phyloP scores from a whole-genome alignment of 2,329 filamentous ascomycete species.

The Geosmithia morbida region DNA sequence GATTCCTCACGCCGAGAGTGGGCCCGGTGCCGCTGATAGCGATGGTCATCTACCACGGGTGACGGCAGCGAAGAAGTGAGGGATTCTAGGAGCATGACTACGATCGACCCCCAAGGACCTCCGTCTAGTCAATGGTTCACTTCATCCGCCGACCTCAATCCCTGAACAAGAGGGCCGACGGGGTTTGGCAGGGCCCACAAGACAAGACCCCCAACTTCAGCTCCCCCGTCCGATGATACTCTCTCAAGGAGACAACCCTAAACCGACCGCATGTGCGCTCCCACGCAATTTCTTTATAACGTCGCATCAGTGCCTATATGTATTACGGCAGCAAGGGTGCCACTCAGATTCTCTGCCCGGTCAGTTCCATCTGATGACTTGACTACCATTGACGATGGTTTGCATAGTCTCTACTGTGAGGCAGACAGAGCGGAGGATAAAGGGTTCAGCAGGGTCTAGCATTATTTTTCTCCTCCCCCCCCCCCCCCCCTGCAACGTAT shows the following conservation, averaged over 20 bases:
- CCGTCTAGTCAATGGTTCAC: neutral
- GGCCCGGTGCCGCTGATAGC: neutral
- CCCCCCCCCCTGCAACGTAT: neutral
- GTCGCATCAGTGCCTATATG: neutral
- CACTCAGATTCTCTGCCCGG: neutral
- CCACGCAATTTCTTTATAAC: neutral
- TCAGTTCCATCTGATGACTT: neutral
- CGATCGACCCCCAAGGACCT: neutral
- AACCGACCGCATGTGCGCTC: no score
- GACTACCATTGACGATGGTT: neutral
- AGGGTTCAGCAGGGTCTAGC: no score
- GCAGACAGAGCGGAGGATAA: no score
- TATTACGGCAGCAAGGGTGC: neutral
- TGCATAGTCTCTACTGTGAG: no score
- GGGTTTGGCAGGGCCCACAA: neutral
- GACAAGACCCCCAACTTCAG: neutral
- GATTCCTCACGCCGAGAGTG: neutral
- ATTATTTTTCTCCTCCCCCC: no score
- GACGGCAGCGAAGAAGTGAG: neutral
- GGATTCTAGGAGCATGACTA: neutral
- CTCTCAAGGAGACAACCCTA: neutral
- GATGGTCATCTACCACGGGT: neutral
- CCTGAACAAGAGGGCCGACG: neutral
- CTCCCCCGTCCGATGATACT: neutral
- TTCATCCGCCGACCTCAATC: neutral